Conservation (phyloP, 1,284 basidiomycete species). For the Trametes polyzona region DNA sequence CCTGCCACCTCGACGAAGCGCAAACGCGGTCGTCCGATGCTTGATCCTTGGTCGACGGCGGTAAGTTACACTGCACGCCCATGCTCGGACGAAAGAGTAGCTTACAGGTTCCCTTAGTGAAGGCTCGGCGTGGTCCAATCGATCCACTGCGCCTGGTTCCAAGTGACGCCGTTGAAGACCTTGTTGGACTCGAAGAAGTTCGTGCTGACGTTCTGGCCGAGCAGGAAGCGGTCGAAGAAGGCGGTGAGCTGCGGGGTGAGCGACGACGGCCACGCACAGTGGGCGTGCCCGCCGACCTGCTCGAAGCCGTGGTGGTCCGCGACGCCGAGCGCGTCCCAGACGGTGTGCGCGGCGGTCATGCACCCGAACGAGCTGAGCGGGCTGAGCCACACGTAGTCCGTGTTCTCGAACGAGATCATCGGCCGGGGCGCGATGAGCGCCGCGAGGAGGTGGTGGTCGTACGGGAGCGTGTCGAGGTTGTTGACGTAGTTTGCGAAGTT, state of each 20-base stretch:
- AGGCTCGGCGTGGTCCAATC: constrained; percentile 52
- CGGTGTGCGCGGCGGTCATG: constrained; percentile 50
- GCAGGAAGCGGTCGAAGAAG: constrained; percentile 57
- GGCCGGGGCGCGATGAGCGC: constrained; percentile 56
- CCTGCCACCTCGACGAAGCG: not conserved
- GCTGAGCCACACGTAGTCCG: constrained; percentile 54
- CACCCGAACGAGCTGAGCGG: constrained; percentile 51
- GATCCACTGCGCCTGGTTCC: constrained; percentile 47
- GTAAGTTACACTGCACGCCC: no score
- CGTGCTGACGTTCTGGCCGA: constrained; percentile 48
- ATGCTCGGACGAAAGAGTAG: not conserved
- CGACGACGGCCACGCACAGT: constrained; percentile 52
- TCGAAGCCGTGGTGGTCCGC: constrained; percentile 52
- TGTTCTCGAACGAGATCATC: constrained; percentile 55
- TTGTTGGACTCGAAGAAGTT: constrained; percentile 50
- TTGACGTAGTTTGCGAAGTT: constrained; percentile 50
- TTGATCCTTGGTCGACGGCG: not conserved
- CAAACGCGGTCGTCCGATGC: no score
- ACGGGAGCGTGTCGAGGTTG: constrained; percentile 46
- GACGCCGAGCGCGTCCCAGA: constrained; percentile 51
- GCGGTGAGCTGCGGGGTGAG: constrained; percentile 48
- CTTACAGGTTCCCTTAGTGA: not conserved
- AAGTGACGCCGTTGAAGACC: constrained; percentile 43
- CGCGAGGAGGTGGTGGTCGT: constrained; percentile 56
- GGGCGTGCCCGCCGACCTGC: constrained; percentile 53